Base-by-base conservation (phyloP, 106 monocot species). In the Platanthera guangdongensis region DNA sequence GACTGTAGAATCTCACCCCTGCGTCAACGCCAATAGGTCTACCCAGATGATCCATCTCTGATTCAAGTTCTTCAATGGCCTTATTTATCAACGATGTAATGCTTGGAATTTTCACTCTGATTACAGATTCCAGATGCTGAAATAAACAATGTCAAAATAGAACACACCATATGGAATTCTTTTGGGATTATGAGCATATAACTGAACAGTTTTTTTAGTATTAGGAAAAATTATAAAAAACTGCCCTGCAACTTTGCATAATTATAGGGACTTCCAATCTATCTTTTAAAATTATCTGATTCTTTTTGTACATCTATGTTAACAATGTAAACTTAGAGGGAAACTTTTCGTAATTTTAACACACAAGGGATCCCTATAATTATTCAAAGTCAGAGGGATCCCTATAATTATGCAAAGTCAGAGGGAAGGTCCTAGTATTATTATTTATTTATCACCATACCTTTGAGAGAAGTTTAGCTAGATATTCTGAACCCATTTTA, bases 401-500 rank as follows among this genome's bases (percentile, higher is more conserved):
- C 7, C 25, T 15, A 18, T 16, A 11, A 60, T 16, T 15, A 60
- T 60, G 60, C 16, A 47, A 53, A 39, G 39, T 39, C 39, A 39
- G 39, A 39, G 39, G 39, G 39, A 39, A 39, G 39, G 39, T 39
- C 39, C 39, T 1, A 39, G 39, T 39, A 39, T 39, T 39, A 39
- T 39, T 39, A 39, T 39, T 39, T 39, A 39, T 39, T n/a, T 49
- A 47, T 8, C 4, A 79, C 32, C 21, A 62, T 47, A 82, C 88
- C 82, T 75, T 82, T 57, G 85, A 88, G 74, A 88, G 88, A 80
- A 88, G 82, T 50, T 88, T 85, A 39, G 82, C 88, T 22, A 88
- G 88, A 82, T 88, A 85, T 78, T 88, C 88, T 52, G 88, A 88
- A 76, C 88, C 88, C 88, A 88, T 88, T 78, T 80, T 88, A 74